A percentile compares a stretch with the other conserved stretches of the same genome.
These are phyloP conservation scores for Tilletia walkeri DNA, from an alignment of 1,284 basidiomycete species.

Conservation along the genomic window DNA sequence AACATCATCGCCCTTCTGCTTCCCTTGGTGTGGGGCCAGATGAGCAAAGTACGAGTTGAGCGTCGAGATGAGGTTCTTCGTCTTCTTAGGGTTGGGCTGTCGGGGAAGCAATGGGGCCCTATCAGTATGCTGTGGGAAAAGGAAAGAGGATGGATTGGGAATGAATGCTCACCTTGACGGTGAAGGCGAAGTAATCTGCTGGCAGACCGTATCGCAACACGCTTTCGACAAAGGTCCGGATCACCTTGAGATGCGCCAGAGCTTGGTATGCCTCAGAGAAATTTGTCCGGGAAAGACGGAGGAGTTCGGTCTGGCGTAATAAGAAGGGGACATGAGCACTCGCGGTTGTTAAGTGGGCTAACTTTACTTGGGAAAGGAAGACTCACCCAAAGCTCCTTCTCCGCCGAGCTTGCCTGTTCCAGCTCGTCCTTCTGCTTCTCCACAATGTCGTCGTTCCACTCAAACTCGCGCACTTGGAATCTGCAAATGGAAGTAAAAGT, in stretches of 20 bases:
- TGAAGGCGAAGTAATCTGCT: conserved; percentile 79
- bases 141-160: not conserved
- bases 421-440: conserved; percentile 80
- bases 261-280: conserved; percentile 96
- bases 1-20: conserved; percentile 16
- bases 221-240: conserved; percentile 89
- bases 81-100: conserved; percentile 80
- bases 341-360: not conserved
- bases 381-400: conserved; percentile 94
- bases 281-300: conserved; percentile 88
- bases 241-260: conserved; percentile 86
- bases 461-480: conserved; percentile 90
- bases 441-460: conserved; percentile 82
- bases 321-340: too few species aligned
- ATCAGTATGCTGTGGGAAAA: too few species aligned
- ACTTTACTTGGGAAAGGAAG: not conserved
- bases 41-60: conserved; percentile 78
- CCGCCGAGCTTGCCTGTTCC: conserved; percentile 74
- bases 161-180: conserved; percentile 67
- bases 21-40: conserved; percentile 63
- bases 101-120: conserved; percentile 8
- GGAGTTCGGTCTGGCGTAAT: conserved; percentile 74
- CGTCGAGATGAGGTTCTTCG: conserved; percentile 70
- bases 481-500: conserved; percentile 52
- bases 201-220: conserved; percentile 93